These are phyloP conservation scores for Exserohilum turcica DNA, from an alignment of 2,329 filamentous ascomycete species.

Conservation along the genomic window DNA sequence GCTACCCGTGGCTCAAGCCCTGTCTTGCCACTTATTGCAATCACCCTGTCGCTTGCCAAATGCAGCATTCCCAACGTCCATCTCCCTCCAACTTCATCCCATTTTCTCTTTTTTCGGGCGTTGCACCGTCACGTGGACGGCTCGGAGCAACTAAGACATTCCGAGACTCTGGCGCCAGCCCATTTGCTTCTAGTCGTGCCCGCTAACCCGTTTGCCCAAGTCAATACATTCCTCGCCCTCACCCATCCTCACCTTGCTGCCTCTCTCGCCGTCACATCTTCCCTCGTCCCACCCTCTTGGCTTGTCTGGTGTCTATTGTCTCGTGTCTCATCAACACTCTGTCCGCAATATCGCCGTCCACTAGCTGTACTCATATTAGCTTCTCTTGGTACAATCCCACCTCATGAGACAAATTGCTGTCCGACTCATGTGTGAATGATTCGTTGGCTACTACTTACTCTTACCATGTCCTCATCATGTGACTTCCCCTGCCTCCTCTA, in stretches of 20 bases:
- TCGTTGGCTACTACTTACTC: background rate
- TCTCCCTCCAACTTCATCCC: background rate
- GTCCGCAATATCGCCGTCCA: no score
- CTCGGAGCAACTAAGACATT: background rate
- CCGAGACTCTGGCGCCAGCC: background rate
- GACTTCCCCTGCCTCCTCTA: background rate
- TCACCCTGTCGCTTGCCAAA: slow-evolving; percentile 1
- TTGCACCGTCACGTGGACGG: background rate
- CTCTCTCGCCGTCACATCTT: background rate
- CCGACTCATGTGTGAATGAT: background rate
- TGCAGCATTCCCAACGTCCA: background rate
- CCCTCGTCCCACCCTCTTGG: background rate
- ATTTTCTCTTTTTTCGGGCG: background rate
- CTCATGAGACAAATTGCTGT: no score
- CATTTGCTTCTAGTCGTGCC: background rate
- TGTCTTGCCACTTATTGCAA: slow-evolving; percentile 5
- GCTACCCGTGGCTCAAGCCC: slow-evolving; percentile 5
- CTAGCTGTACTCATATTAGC: background rate
- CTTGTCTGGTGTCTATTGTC: background rate
- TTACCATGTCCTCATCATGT: background rate
- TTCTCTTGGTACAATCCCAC: background rate
- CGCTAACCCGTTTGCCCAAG: no score
- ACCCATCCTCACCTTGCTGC: background rate
- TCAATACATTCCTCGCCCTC: background rate
- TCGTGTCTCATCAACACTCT: no score